These are phyloP conservation scores for Ganoderma lingzhi DNA, from an alignment of 1,284 basidiomycete genomes.

Conservation along the genomic window DNA sequence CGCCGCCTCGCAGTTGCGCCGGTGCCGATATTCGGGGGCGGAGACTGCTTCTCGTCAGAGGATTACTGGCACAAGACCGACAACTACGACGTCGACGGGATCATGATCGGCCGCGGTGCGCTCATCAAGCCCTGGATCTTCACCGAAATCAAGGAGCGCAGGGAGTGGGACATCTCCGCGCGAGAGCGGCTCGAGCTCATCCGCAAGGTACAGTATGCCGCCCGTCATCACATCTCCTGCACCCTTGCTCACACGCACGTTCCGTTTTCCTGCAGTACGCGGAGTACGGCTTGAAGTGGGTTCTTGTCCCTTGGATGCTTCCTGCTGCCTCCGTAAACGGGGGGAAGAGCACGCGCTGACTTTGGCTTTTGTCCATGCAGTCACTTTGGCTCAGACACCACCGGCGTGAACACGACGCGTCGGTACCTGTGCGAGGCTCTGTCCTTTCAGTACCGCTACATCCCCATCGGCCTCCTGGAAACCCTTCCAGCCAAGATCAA, in stretches of 20 bases:
- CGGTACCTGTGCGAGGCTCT: slow-evolving; percentile 95
- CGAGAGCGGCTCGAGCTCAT: slow-evolving; percentile 91
- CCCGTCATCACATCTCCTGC: background rate
- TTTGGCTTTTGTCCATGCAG: slow-evolving; percentile 42
- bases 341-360: background rate
- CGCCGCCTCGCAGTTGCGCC: slow-evolving; percentile 64
- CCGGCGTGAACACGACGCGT: slow-evolving; percentile 92
- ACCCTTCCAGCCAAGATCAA: slow-evolving; percentile 85
- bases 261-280: slow-evolving; percentile 61
- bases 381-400: slow-evolving; percentile 92
- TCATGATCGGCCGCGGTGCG: slow-evolving; percentile 96
- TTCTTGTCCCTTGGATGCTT: slow-evolving; percentile 30
- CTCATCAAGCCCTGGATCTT: slow-evolving; percentile 98
- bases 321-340: background rate
- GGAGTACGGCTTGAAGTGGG: slow-evolving; percentile 79
- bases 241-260: background rate
- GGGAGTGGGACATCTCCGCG: slow-evolving; percentile 96
- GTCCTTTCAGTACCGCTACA: slow-evolving; percentile 94
- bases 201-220: slow-evolving; percentile 61
- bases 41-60: slow-evolving; percentile 91
- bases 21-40: slow-evolving; percentile 95
- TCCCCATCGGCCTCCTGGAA: slow-evolving; percentile 95
- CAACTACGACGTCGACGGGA: slow-evolving; percentile 85
- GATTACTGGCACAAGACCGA: slow-evolving; percentile 87
- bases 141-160: slow-evolving; percentile 91